Evolutionary conservation across 257 asterid species (phyloP), one percentile per base, ranked within the genome.

Genomic region (Sherardia arvensis): DNA sequence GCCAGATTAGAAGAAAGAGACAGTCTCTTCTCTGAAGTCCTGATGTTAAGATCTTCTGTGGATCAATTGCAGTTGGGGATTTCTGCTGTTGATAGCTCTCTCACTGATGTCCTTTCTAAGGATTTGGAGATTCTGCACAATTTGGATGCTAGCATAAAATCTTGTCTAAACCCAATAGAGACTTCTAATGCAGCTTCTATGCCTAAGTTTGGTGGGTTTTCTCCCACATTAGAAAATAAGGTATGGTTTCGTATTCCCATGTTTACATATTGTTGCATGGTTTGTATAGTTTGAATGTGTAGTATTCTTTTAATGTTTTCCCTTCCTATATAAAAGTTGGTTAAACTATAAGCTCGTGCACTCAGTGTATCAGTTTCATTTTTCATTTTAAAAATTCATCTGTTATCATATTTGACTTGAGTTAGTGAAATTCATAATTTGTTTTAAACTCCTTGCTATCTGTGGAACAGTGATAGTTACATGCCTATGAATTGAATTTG

Each of bases 1-100:
- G 21, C 62, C 57, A 88, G 74, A 69, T 69, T 82, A 4, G 85
- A 84, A 79, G 98, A 92, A 76, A 92, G 81, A 67, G 87, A 84
- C 55, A 72, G 71, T 69, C 88, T 71, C 66, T 59, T 77, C 65
- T 79, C 97, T 67, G 97, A 92, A 74, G 57, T 85, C 49, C 56
- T 59, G 66, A 57, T 59, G 70, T 78, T 87, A 72, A 81, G 73
- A 79, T 82, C 94, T 51, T 72, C 72, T 58, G 69, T 77, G 69
- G 83, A 85, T 67, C 80, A 81, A 70, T 66, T 83, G 69, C 80
- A 62, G 71, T 81, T 77, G 67, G 94, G 79, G 47, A 82, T 89
- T 66, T 62, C 80, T 71, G 71, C 79, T 67, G 59, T 82, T 33
- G 82, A 80, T 48, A 76, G 70, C 59, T 87, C 77, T 68, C 66